Conservation (phyloP, 1,284 basidiomycete genomes). For the Ustilago nuda region DNA sequence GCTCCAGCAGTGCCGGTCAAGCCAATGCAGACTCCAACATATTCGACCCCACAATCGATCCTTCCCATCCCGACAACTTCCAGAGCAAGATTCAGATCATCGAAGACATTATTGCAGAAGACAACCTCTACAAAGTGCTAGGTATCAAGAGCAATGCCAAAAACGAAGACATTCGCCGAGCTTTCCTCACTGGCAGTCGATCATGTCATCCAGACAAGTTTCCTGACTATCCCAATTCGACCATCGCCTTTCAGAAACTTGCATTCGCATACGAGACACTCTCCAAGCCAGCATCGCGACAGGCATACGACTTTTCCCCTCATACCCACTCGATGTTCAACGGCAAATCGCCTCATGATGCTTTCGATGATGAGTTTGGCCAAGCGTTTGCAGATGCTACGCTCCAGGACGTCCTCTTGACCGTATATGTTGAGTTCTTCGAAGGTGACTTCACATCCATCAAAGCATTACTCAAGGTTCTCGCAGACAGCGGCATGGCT, state of each 20-base stretch:
- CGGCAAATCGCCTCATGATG: slow-evolving; percentile 42
- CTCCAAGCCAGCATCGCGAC: slow-evolving; percentile 77
- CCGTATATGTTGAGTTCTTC: slow-evolving; percentile 82
- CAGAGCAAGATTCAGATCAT: slow-evolving; percentile 49
- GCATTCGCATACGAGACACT: slow-evolving; percentile 84
- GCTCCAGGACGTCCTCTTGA: slow-evolving; percentile 78
- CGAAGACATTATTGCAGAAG: slow-evolving; percentile 54
- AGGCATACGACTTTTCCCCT: slow-evolving; percentile 76
- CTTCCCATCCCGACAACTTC: slow-evolving; percentile 17
- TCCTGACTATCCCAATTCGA: slow-evolving; percentile 78
- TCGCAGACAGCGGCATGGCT: slow-evolving; percentile 65
- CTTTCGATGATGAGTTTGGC: slow-evolving; percentile 52
- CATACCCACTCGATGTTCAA: slow-evolving; percentile 49
- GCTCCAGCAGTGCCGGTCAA: slow-evolving; percentile 1
- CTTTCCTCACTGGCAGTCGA: slow-evolving; percentile 80
- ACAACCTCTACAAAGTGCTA: slow-evolving; percentile 79
- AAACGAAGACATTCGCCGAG: slow-evolving; percentile 79
- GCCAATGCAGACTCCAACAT: slow-evolving; percentile 3
- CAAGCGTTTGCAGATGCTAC: slow-evolving; percentile 50
- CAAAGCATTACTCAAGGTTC: slow-evolving; percentile 72
- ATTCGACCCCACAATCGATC: neutral
- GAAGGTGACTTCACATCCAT: slow-evolving; percentile 77
- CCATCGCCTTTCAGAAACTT: slow-evolving; percentile 84
- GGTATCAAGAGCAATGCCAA: slow-evolving; percentile 74
- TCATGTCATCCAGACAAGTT: slow-evolving; percentile 89